Evolutionary conservation across 352 stramenopile species (phyloP), one percentile per base, ranked within the genome.

Genomic region (Paralagenidium karlingii): DNA sequence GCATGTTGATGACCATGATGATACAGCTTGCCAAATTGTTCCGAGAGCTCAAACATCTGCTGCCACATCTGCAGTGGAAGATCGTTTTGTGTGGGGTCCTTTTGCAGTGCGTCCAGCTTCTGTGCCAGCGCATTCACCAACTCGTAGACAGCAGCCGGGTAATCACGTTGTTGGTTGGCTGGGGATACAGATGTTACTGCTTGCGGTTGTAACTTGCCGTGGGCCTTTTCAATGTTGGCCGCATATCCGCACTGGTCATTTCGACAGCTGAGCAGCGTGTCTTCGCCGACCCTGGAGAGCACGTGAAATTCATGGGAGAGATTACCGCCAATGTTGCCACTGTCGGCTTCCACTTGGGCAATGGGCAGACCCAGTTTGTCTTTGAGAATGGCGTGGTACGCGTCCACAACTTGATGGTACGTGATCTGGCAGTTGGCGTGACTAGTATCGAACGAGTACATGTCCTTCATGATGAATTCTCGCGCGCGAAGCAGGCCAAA

Each of bases 401-500:
- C 80, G 29, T 43, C 20, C 19, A 71, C 74, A n/a, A 94, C 78
- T 22, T 82, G 62, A 12, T 81, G 47, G 30, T 94, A 94, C 15
- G 76, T 91, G 48, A 63, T 34, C 15, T 82, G 42, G 3, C 78
- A 73, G 12, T 49, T 47, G 0, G 68, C 63, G 27, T 70, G 78
- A 46, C 54, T 75, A 33, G 55, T 54, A 41, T 94, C 80, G 40
- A 94, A 94, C 22, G 76, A 85, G 54, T 94, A 94, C 60, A 92
- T 82, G 60, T 94, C 82, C 59, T 94, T 94, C 82, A 94, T 94
- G 38, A 94, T 36, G 36, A 94, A 94, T 53, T 94, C 82, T 19
- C 80, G 57, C 9, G 70, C 77, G 15, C 82, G 60, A 40, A 94
- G 51, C 6, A 94, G 59, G 0, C 82, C 82, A 40, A 93, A 93